phyloP scores from a whole-genome alignment of 169 alveolate genomes.

The Plasmodium reichenowi region DNA sequence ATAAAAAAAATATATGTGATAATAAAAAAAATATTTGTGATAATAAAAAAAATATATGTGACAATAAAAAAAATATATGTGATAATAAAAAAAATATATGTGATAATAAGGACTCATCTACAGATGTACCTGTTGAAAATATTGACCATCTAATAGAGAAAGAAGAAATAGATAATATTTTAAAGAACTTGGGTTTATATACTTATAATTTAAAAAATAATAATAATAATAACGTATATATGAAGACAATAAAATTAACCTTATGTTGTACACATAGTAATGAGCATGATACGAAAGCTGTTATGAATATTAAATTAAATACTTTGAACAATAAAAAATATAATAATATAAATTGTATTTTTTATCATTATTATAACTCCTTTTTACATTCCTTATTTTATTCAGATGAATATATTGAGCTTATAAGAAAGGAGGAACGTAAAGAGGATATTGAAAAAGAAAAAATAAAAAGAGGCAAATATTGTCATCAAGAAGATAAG shows the following conservation, averaged over 20 bases:
- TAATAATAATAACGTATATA: constrained; percentile 3
- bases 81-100: not conserved
- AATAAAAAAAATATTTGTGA: not conserved
- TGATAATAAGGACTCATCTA: not conserved
- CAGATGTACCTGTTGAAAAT: not conserved
- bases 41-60: too few species aligned
- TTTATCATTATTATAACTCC: constrained; percentile 37
- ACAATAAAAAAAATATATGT: not conserved
- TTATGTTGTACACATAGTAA: constrained; percentile 26
- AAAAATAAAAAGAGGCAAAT: not conserved
- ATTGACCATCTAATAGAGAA: too few species aligned
- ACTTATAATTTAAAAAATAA: constrained; percentile 2
- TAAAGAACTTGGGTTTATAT: constrained; percentile 5
- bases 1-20: not conserved
- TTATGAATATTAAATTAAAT: constrained; percentile 32
- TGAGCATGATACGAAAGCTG: constrained; percentile 20
- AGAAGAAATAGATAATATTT: not conserved
- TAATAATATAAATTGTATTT: constrained; percentile 13
- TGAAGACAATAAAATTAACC: constrained; percentile 20
- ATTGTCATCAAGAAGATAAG: not conserved
- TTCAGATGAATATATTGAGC: constrained; percentile 15
- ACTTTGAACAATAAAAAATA: constrained; percentile 6
- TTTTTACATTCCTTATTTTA: constrained; percentile 36
- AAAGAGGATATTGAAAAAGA: not conserved
- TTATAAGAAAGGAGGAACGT: not conserved